Evolutionary conservation across 176 grass and related monocot species (phyloP).

Genomic region (Poa pratensis): DNA sequence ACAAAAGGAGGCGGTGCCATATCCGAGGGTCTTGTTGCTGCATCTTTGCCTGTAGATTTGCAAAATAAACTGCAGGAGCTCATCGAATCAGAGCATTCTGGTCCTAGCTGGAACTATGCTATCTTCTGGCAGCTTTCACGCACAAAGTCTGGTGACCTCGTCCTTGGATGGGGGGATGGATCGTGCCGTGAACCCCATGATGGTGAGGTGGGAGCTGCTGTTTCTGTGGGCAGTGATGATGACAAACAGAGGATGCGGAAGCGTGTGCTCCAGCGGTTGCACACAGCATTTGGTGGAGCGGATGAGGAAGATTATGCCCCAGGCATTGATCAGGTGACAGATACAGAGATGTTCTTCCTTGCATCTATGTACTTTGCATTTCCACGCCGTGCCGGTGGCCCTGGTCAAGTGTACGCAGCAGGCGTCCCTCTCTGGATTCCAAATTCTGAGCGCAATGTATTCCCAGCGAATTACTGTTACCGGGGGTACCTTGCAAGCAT

Average conservation of each 20-base stretch:
- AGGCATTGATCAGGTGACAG: conserved; percentile 88
- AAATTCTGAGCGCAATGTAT: conserved; percentile 47
- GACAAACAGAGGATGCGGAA: conserved; percentile 64
- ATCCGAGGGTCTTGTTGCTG: conserved; percentile 72
- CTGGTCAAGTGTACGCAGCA: conserved; percentile 71
- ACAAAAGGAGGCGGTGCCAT: conserved; percentile 60
- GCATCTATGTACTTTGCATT: conserved; percentile 98
- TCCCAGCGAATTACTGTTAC: conserved; percentile 81
- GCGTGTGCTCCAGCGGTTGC: conserved; percentile 71
- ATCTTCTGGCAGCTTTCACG: conserved; percentile 96
- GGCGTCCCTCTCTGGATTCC: conserved; percentile 83
- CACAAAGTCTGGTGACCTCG: conserved; percentile 76
- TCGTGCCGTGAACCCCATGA: conserved; percentile 74
- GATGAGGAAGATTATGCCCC: conserved; percentile 88
- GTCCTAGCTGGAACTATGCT: conserved; percentile 88
- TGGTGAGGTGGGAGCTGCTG: conserved; percentile 52
- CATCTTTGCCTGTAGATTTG: conserved; percentile 61
- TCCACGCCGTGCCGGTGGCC: conserved; percentile 68
- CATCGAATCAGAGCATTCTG: conserved; percentile 63
- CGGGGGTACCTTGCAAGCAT: conserved; percentile 71
- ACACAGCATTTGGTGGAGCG: conserved; percentile 65
- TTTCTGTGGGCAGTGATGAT: conserved; percentile 45
- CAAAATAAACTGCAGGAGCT: conserved; percentile 88
- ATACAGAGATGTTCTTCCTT: conserved; percentile 94
- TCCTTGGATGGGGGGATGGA: conserved; percentile 96